A percentile compares a stretch with the other conserved stretches of the same genome.
Evolutionary conservation across 1,139 yeast genomes (phyloP).

Genomic region (Debaryomyces singareniensis): DNA sequence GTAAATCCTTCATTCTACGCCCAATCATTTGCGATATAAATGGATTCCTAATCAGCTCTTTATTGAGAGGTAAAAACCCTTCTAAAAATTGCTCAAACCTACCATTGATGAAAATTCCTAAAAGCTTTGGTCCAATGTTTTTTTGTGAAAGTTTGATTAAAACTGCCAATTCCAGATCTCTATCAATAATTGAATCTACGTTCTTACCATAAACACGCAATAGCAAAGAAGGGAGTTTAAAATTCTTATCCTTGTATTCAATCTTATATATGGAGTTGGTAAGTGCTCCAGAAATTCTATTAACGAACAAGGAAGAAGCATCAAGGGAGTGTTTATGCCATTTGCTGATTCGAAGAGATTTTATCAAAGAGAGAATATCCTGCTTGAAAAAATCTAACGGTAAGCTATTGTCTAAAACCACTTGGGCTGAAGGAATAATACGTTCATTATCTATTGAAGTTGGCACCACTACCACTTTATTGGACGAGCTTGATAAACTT

Average conservation of each 20-base stretch:
- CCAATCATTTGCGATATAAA: constrained; percentile 81
- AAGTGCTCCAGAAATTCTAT: constrained; percentile 82
- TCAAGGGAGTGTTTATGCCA: constrained; percentile 56
- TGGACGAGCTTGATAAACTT: constrained; percentile 25
- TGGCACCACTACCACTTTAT: constrained; percentile 20
- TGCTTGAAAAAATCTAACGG: constrained; percentile 82
- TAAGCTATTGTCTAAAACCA: constrained; percentile 58
- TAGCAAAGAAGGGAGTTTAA: constrained; percentile 42
- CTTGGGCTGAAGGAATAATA: constrained; percentile 33
- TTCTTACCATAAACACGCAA: constrained; percentile 89
- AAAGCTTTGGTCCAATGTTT: constrained; percentile 79
- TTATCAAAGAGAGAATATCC: constrained; percentile 64
- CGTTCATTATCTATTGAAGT: constrained; percentile 24
- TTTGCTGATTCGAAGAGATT: constrained; percentile 60
- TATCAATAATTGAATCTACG: constrained; percentile 78
- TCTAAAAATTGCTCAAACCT: constrained; percentile 86
- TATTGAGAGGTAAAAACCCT: constrained; percentile 70
- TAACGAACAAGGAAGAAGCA: constrained; percentile 41
- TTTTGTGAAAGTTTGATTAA: constrained; percentile 68
- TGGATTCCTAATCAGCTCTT: constrained; percentile 66
- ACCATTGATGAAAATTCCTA: constrained; percentile 89
- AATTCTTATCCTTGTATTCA: constrained; percentile 27
- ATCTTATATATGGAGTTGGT: constrained; percentile 85
- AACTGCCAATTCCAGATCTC: constrained; percentile 71
- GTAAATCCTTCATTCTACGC: constrained; percentile 93